Conservation (phyloP, 805 yeast genomes). For the Teunomyces stri region DNA sequence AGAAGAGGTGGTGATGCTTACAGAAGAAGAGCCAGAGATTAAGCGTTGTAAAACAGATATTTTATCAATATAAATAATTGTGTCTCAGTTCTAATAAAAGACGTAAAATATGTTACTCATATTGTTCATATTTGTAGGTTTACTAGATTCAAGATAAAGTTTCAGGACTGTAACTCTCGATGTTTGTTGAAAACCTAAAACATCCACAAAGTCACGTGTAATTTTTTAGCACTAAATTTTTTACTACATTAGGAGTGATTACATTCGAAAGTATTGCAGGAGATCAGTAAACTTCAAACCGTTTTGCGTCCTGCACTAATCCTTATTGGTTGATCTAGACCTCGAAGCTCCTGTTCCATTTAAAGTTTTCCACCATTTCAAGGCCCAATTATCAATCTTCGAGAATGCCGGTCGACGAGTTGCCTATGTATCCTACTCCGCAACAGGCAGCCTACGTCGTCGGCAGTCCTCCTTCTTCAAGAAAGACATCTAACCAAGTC, state of each 20-base stretch:
- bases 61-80: constrained; percentile 4
- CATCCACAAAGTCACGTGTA: background rate
- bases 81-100: constrained; percentile 3
- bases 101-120: background rate
- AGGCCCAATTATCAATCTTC: background rate
- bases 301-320: constrained; percentile 1
- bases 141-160: background rate
- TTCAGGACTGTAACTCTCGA: too few relatives aligned
- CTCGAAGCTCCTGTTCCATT: background rate
- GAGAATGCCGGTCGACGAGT: constrained; percentile 31
- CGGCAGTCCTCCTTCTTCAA: constrained; percentile 12
- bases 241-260: background rate
- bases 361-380: background rate
- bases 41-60: constrained; percentile 13
- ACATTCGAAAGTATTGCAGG: background rate
- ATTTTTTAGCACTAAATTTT: background rate
- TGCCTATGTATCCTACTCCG: constrained; percentile 47
- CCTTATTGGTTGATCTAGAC: constrained; percentile 3
- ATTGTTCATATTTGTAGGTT: background rate
- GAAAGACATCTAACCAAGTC: constrained; percentile 4
- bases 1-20: constrained; percentile 45
- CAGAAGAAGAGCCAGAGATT: constrained; percentile 65
- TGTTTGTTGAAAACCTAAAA: background rate
- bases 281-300: background rate
- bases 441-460: constrained; percentile 39